Conservation (phyloP, 2,329 filamentous ascomycete genomes). For the Diaporthe destruens region DNA sequence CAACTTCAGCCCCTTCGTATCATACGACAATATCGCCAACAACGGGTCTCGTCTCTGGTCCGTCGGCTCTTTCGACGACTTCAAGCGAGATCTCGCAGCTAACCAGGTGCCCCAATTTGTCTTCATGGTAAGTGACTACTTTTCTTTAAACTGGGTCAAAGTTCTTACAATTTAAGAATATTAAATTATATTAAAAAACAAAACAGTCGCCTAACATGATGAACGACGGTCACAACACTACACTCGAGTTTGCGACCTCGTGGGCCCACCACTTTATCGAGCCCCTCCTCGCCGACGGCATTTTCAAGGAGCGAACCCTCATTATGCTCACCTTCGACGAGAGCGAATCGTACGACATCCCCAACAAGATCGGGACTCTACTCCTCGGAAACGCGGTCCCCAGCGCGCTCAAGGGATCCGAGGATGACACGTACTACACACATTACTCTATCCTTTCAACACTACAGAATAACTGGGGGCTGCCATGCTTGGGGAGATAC, state of each 20-base stretch:
- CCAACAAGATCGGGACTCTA: constrained; percentile 67
- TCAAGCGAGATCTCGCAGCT: constrained; percentile 68
- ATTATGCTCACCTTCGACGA: constrained; percentile 72
- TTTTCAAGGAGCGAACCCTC: constrained; percentile 66
- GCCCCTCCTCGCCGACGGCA: constrained; percentile 62
- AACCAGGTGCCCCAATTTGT: constrained; percentile 74
- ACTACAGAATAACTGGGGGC: constrained; percentile 57
- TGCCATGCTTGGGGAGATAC: constrained; percentile 58
- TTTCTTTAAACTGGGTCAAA: too few species aligned
- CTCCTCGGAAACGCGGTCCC: constrained; percentile 68
- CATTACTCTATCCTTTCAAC: constrained; percentile 60
- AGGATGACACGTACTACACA: constrained; percentile 63
- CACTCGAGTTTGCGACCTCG: constrained; percentile 62
- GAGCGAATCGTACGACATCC: constrained; percentile 62
- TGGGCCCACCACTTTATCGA: constrained; percentile 67
- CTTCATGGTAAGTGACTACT: too few species aligned
- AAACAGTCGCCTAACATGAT: constrained; percentile 75
- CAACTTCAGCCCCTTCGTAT: constrained; percentile 54
- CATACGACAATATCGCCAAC: constrained; percentile 56
- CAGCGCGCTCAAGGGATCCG: constrained; percentile 59
- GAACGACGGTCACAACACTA: constrained; percentile 73
- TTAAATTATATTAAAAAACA: too few species aligned
- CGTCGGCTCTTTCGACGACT: constrained; percentile 73
- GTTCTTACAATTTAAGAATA: too few species aligned
- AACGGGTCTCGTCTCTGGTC: constrained; percentile 64